phyloP scores from a whole-genome alignment of 192 early-diverging fungal species.

The Backusella liffmaniae region DNA sequence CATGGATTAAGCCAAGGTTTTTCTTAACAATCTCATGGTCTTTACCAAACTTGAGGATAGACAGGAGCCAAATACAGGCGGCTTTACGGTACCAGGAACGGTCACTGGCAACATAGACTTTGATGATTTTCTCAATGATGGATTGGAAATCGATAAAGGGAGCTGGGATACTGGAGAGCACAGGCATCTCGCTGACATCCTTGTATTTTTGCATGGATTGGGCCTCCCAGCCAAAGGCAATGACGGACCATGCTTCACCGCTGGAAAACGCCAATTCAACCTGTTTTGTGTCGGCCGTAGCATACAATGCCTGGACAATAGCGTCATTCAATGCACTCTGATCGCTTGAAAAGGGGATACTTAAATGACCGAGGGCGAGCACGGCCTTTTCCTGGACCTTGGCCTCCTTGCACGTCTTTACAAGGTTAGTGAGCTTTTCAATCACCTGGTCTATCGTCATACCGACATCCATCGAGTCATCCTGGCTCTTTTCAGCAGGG shows the following conservation, averaged over 20 bases:
- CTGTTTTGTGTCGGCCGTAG: constrained; percentile 61
- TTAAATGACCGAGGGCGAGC: constrained; percentile 67
- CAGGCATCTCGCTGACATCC: constrained; percentile 58
- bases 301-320: constrained; percentile 44
- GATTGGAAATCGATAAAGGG: constrained; percentile 3
- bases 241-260: constrained; percentile 74
- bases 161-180: constrained; percentile 28
- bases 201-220: constrained; percentile 64
- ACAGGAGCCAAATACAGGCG: constrained; percentile 77
- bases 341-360: constrained; percentile 35
- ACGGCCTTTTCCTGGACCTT: constrained; percentile 79
- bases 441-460: constrained; percentile 22
- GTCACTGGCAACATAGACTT: constrained; percentile 49
- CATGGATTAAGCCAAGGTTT: constrained; percentile 67
- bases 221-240: constrained; percentile 66
- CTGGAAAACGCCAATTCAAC: constrained; percentile 83
- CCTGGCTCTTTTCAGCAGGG: constrained; percentile 4
- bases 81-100: constrained; percentile 62
- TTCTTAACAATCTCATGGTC: constrained; percentile 44
- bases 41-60: constrained; percentile 72
- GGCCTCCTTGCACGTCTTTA: constrained; percentile 65
- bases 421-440: constrained; percentile 35
- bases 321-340: not conserved
- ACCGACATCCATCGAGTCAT: constrained; percentile 21
- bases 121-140: constrained; percentile 54